Base-by-base conservation (phyloP, 2,329 filamentous ascomycete genomes). In the Cytospora piceicola region DNA sequence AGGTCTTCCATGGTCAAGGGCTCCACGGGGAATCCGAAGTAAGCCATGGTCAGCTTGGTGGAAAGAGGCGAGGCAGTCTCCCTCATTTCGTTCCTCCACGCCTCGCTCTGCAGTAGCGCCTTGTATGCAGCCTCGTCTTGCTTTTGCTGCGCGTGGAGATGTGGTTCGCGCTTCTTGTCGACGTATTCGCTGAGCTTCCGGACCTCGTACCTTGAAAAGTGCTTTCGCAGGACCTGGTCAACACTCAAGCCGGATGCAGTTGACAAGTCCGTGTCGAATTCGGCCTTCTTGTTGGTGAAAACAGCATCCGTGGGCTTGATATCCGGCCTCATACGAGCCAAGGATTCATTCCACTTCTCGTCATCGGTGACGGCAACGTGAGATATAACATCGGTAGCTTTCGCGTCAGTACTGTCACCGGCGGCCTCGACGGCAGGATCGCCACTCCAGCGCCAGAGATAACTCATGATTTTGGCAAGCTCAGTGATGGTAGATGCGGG, bases 11-110 rank as follows among this genome's bases (percentile, higher is more conserved):
- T 69, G 39, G 74, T 73, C 29, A 79, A 68, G 0, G 81, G 80
- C 57, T 78, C 78, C 3, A 82, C 73, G 0, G 80, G 80, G 4
- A 83, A 69, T 0, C 81, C 81, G 65, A 83, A 83, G 70, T 79
- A 82, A 51, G 81, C 73, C 73, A 82, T 77, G 0, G 81, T 73
- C 64, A 84, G 64, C 70, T 81, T 82, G 20, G 77, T 74, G 2
- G 74, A 72, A 15, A 81, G 63, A 5, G 1, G 59, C 32, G 4
- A 34, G 27, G 15, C 17, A 9, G n/a, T 57, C 20, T 27, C 30
- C 20, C 27, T 29, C 27, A 3, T 29, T n/a, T 17, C 17, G 36
- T 7, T 14, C 14, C 11, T 36, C 58, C 61, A 63, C 4, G 57
- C 30, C 24, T 49, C 39, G 8, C 6, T 12, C 7, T 39, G 15